Conservation (phyloP, 345 rosid species). For the Euclidium syriacum region DNA sequence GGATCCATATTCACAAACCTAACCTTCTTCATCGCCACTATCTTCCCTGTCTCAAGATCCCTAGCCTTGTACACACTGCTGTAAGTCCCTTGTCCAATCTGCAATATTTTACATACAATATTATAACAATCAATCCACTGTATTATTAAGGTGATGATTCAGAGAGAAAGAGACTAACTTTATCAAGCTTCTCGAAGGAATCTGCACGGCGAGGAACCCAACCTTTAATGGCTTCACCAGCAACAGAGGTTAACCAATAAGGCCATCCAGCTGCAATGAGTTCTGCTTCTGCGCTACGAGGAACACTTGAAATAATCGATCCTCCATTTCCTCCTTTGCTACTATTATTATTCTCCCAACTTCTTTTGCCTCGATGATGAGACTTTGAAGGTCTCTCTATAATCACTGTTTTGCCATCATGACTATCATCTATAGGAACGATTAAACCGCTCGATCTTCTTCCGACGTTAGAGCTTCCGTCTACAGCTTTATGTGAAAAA, state of each 20-base stretch:
- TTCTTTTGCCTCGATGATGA: conserved; percentile 40
- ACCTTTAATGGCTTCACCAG: conserved; percentile 81
- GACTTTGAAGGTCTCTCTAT: conserved; percentile 35
- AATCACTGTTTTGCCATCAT: conserved; percentile 24
- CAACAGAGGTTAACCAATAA: conserved; percentile 76
- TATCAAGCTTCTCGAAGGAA: conserved; percentile 76
- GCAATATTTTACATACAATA: conserved; percentile 16
- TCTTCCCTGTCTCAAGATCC: conserved; percentile 64
- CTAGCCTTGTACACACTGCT: conserved; percentile 75
- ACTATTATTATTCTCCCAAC: conserved; percentile 38
- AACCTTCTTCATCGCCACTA: conserved; percentile 93
- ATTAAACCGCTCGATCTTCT: conserved; percentile 27
- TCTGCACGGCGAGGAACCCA: conserved; percentile 75
- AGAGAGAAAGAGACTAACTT: conserved; percentile 40
- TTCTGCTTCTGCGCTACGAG: conserved; percentile 44
- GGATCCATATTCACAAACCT: conserved; percentile 85
- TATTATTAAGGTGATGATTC: neutral
- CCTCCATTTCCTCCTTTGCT: conserved; percentile 26
- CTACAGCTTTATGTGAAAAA: conserved; percentile 14
- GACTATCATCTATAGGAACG: conserved; percentile 33
- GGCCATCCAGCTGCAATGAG: conserved; percentile 83
- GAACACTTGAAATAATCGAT: conserved; percentile 31
- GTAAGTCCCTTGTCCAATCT: conserved; percentile 98
- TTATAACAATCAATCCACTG: neutral
- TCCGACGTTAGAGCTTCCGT: conserved; percentile 25